Evolutionary conservation across 805 yeast species (phyloP).

Genomic region (Wickerhamiella azyma): DNA sequence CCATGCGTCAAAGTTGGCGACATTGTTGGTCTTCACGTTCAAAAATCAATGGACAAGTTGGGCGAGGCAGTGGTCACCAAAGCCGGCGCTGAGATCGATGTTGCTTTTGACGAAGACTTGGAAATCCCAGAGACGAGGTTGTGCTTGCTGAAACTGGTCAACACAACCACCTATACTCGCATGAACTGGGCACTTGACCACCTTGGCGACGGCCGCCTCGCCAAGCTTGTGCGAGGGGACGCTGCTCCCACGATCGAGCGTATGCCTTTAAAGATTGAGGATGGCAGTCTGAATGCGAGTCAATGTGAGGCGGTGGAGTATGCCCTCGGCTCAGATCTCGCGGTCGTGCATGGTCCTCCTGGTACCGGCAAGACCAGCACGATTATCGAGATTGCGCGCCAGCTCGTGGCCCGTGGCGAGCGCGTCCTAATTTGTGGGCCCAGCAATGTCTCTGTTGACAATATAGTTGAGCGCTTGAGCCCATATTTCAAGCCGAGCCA

Average conservation of each 20-base stretch:
- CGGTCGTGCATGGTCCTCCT: constrained; percentile 67
- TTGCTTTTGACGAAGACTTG: constrained; percentile 48
- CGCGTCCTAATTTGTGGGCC: constrained; percentile 85
- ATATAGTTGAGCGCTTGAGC: constrained; percentile 63
- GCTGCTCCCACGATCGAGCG: constrained; percentile 5
- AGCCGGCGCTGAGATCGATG: constrained; percentile 35
- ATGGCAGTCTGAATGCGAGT: constrained; percentile 43
- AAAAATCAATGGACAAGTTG: constrained; percentile 17
- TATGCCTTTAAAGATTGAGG: constrained; percentile 26
- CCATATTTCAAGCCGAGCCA: constrained; percentile 31
- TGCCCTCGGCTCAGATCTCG: constrained; percentile 38
- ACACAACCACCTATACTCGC: constrained; percentile 29
- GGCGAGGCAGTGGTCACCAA: constrained; percentile 57
- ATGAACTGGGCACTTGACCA: constrained; percentile 61
- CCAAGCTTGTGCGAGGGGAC: neutral
- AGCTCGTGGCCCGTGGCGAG: constrained; percentile 39
- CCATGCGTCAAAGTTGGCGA: constrained; percentile 43
- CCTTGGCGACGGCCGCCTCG: neutral
- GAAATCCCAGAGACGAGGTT: constrained; percentile 35
- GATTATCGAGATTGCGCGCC: constrained; percentile 65
- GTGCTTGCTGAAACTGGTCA: constrained; percentile 53
- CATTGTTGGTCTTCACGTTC: constrained; percentile 24
- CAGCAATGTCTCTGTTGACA: constrained; percentile 84
- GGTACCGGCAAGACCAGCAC: constrained; percentile 83
- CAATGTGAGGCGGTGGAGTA: constrained; percentile 62